Evolutionary conservation across 352 stramenopile species (phyloP), one percentile per base, ranked within the genome.

Genomic region (Phytophthora idaei): DNA sequence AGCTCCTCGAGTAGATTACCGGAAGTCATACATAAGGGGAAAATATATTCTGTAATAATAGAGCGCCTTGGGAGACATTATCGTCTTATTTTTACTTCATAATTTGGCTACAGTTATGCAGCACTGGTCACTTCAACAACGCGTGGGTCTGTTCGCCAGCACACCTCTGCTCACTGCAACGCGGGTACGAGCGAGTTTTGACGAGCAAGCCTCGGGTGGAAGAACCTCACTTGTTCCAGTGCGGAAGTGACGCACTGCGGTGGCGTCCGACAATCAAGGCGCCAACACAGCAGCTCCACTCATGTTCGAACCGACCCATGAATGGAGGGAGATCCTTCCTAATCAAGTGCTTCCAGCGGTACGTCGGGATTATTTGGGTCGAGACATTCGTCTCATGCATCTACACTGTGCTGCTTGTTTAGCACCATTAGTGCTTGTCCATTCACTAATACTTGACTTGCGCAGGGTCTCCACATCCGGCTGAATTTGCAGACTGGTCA

Each of bases 391-490:
- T 31, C 14, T 55, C 51, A 8, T 34, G 21, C 21, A 21, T 21
- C 21, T 21, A 21, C 21, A 21, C 21, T 21, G 21, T 21, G 21
- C 21, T 21, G 21, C 21, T 21, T 1, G 27, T 57, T 10, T 5
- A 57, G 41, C 4, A 29, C 17, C 21, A 15, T 31, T 60, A 39
- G 50, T 27, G 10, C n/a, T 21, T 21, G 36, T 52, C n/a, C 11
- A 42, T 58, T 21, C 21, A 21, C 21, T 21, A 21, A 21, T 21
- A 21, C 21, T 37, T n/a, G 36, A 27, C 39, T 71, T 71, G 12
- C 6, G n/a, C 34, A 88, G 79, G 76, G 80, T n/a, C 69, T 89
- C 41, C 78, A 89, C 60, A 83, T 87, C 17, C 80, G 80, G 42
- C 65, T 89, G 51, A 85, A 89, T 51, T 47, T 89, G 17, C 62